phyloP scores from a whole-genome alignment of 495 filamentous ascomycete species.

The Aspergillus mulundensis region DNA sequence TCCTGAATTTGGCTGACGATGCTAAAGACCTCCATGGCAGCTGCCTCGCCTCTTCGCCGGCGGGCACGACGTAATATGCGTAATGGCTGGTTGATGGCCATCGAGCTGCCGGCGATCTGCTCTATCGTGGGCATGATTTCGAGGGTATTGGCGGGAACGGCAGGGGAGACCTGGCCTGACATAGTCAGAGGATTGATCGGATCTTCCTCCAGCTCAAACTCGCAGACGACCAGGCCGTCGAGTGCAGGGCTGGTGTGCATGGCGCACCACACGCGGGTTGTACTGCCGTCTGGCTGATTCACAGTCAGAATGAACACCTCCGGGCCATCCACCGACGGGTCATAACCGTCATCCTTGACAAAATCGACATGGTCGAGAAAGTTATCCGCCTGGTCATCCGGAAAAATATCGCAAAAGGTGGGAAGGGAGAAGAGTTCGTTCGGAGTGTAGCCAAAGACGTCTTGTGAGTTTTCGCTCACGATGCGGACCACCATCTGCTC shows the following conservation, averaged over 20 bases:
- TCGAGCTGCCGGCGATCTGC: constrained; percentile 64
- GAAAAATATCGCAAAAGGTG: constrained; percentile 76
- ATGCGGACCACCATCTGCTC: constrained; percentile 67
- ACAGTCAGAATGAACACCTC: constrained; percentile 82
- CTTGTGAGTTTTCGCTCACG: constrained; percentile 81
- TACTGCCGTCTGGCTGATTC: constrained; percentile 45
- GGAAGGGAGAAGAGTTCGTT: constrained; percentile 69
- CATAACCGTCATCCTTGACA: constrained; percentile 67
- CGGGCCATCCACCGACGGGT: constrained; percentile 69
- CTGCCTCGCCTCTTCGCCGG: constrained; percentile 74
- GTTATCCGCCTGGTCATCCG: constrained; percentile 76
- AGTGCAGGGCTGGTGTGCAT: constrained; percentile 68
- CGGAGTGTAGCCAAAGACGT: constrained; percentile 75
- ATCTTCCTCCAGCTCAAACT: constrained; percentile 90
- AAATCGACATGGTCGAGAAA: constrained; percentile 86
- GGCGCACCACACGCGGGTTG: constrained; percentile 81
- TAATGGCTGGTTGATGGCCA: constrained; percentile 70
- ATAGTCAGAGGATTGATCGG: constrained; percentile 61
- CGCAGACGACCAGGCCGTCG: constrained; percentile 74
- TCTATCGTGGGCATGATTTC: constrained; percentile 63
- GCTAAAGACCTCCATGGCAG: constrained; percentile 91
- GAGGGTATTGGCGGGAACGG: constrained; percentile 70
- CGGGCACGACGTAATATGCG: constrained; percentile 74
- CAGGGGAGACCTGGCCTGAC: constrained; percentile 50
- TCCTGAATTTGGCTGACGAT: constrained; percentile 69